phyloP scores from a whole-genome alignment of 805 yeast genomes.

The Schizosaccharomyces lindneri region DNA sequence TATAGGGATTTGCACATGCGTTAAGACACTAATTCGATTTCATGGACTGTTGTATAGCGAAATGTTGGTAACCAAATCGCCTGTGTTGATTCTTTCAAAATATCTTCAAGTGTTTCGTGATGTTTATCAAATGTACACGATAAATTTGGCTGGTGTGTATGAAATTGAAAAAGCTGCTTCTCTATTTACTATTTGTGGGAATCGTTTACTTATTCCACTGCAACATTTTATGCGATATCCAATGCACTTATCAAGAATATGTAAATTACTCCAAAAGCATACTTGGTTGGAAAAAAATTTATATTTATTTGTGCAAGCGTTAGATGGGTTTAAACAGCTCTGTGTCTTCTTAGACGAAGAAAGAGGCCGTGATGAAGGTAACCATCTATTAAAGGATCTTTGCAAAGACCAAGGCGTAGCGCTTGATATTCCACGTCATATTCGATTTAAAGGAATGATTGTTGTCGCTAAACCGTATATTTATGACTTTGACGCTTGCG shows the following conservation, averaged over 20 bases:
- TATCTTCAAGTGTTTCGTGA: neutral
- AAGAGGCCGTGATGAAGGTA: neutral
- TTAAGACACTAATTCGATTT: neutral
- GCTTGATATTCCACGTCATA: neutral
- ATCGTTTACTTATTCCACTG: neutral
- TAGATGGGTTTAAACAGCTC: neutral
- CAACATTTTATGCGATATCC: neutral
- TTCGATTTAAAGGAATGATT: neutral
- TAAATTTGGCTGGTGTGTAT: neutral
- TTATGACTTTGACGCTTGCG: neutral
- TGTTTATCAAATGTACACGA: neutral
- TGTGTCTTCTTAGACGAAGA: neutral
- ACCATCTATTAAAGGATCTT: neutral
- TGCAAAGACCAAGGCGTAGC: neutral
- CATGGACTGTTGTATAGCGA: neutral
- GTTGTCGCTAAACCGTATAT: neutral
- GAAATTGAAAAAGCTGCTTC: neutral
- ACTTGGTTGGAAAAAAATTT: neutral
- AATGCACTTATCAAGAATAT: neutral
- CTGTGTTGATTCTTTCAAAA: neutral
- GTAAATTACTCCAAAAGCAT: neutral
- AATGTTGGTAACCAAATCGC: neutral
- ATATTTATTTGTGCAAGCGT: neutral
- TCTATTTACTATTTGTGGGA: too few relatives aligned
- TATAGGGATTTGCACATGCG: neutral